phyloP scores from a whole-genome alignment of 2,329 filamentous ascomycete genomes.

The Penicillium polonicum region DNA sequence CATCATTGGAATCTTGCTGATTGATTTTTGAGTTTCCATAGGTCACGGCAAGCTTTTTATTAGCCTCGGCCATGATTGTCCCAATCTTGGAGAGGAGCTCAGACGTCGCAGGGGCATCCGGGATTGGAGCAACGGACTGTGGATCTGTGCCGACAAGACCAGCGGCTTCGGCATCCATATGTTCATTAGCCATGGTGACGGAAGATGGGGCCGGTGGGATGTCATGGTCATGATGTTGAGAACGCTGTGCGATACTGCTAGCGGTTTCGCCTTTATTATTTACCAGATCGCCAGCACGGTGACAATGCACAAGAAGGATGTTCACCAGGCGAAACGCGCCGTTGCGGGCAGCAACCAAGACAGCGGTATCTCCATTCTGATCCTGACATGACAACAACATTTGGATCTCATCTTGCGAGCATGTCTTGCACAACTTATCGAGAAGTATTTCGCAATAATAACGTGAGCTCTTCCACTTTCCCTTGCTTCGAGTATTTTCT shows the following conservation, averaged over 20 bases:
- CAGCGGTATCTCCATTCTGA: slow-evolving; percentile 84
- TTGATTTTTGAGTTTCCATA: slow-evolving; percentile 64
- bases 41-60: slow-evolving; percentile 62
- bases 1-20: slow-evolving; percentile 49
- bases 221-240: slow-evolving; percentile 67
- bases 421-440: slow-evolving; percentile 77
- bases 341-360: slow-evolving; percentile 82
- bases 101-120: slow-evolving; percentile 60
- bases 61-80: slow-evolving; percentile 68
- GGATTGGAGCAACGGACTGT: slow-evolving; percentile 31
- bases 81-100: slow-evolving; percentile 68
- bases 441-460: slow-evolving; percentile 93
- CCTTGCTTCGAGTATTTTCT: slow-evolving; percentile 78
- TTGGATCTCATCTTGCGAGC: slow-evolving; percentile 73
- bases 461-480: slow-evolving; percentile 82
- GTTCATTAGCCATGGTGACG: slow-evolving; percentile 42
- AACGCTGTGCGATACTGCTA: slow-evolving; percentile 73
- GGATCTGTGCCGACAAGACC: slow-evolving; percentile 31
- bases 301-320: slow-evolving; percentile 70
- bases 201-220: slow-evolving; percentile 72
- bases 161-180: slow-evolving; percentile 30
- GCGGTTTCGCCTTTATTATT: slow-evolving; percentile 82
- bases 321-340: slow-evolving; percentile 74
- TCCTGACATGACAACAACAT: slow-evolving; percentile 79
- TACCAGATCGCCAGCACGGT: slow-evolving; percentile 71